Evolutionary conservation across 2,329 filamentous ascomycete species (phyloP), one percentile per base, ranked within the genome.

Genomic region (Aureobasidium musti): DNA sequence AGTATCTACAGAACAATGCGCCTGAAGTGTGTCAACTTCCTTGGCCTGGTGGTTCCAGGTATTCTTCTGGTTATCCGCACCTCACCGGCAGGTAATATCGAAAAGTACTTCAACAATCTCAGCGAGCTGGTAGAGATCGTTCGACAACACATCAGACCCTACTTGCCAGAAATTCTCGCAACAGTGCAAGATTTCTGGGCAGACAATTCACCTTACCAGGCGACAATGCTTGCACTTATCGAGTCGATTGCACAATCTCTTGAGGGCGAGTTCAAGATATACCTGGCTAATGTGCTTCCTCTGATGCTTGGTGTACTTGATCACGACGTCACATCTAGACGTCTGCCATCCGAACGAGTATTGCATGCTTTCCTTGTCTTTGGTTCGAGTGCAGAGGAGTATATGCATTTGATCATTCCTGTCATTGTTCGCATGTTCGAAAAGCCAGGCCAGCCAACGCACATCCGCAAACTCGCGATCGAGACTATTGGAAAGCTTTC

Each of bases 351-450:
- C 0, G 92, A 97, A 75, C 89, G 90, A 72, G 93, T 99, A 4
- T 82, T 99, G 28, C 95, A 98, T 75, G 93, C 94, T 0, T 97
- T 99, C 77, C 81, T 99, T 33, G 91, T 99, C 0, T 99, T 99
- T 75, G 96, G 96, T 1, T 89, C 93, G 0, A 98, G 93, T 74
- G 91, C 91, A 13, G 95, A 99, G 76, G 95, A 99, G 76, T 99
- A 99, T 77, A 99, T 99, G 95, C 95, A 99, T 76, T 83, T 99
- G 63, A 98, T 99, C 71, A 91, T 99, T 61, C 95, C 95, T 0
- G 92, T 96, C 41, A 92, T 99, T 73, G 93, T 99, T 10, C 88
- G 90, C 52, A 90, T 97, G 57, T 98, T 99, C 74, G 94, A 99
- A 76, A 96, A 92, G 74, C 86, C 90, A 37, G 88, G 90, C 13